Base-by-base conservation (phyloP, 1,284 basidiomycete species). In the Leccinum angustisporum region DNA sequence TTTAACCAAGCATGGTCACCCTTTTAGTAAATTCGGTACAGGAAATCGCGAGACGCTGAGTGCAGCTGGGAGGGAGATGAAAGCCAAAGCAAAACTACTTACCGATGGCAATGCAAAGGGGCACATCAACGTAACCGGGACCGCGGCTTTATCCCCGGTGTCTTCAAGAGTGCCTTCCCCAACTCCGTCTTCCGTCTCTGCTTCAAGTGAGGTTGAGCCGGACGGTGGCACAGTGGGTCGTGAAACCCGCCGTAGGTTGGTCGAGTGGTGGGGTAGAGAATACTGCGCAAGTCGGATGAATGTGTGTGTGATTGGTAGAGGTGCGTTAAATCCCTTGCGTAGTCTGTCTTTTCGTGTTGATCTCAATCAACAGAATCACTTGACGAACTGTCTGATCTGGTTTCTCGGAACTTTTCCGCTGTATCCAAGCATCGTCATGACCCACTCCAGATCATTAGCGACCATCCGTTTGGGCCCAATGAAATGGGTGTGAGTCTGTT, bases 221-320 rank as follows among this genome's bases (percentile, higher is more conserved):
- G 91, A 93, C 68, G 91, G 91, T 16, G 91, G 91, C 31, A 75
- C 77, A 9, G 78, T 92, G 52, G 96, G 95, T 5, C 81, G 92
- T 56, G 96, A 99, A 76, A 96, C 94, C 1, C 86, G 97, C 60
- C 85, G 93, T 59, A 84, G 97, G 71, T 80, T 99, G 63, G 87
- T 99, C 62, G 91, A 97, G 76, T 99, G 98, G 94, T 98, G 97
- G 92, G 82, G 80, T 59, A 83, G 86, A 66, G 90, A 98, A 74
- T 99, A 99, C 76, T 97, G 92, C 67, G 94, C 97, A 5, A 90
- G 93, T 72, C 81, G 96, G 58, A 98, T 98, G 96, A 91, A 91
- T 69, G 77, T 99, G 43, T 94, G 91, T 65, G 85, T 99, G 18
- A 81, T 97, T 38, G 95, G 96, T 30, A 94, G 91, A 80, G 93